These are phyloP conservation scores for Starmera quercuum DNA, from an alignment of 805 yeast species.

Conservation along the genomic window DNA sequence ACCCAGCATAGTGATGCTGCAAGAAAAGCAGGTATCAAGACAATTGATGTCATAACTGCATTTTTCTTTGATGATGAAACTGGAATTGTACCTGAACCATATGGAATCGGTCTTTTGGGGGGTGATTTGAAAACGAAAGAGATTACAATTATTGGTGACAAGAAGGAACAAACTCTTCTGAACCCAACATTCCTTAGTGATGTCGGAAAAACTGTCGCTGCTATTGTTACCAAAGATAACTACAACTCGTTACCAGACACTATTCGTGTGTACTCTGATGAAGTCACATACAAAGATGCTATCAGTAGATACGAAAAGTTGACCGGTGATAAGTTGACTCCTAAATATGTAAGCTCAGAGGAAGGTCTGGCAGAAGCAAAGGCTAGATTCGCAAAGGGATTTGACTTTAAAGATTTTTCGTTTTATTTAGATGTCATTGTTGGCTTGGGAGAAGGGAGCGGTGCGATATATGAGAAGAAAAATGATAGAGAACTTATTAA, in stretches of 20 bases:
- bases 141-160: slow-evolving; percentile 32
- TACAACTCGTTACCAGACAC: slow-evolving; percentile 34
- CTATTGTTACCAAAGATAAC: slow-evolving; percentile 28
- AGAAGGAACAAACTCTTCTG: slow-evolving; percentile 22
- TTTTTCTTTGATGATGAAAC: slow-evolving; percentile 30
- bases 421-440: slow-evolving; percentile 27
- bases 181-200: slow-evolving; percentile 32
- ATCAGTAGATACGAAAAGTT: slow-evolving; percentile 31
- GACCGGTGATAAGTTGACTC: slow-evolving; percentile 27
- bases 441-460: slow-evolving; percentile 34
- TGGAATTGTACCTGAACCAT: not conserved
- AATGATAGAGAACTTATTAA: slow-evolving; percentile 37
- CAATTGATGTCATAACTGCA: slow-evolving; percentile 34
- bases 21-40: slow-evolving; percentile 38
- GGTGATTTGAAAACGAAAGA: slow-evolving; percentile 26
- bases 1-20: slow-evolving; percentile 28
- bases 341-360: slow-evolving; percentile 23
- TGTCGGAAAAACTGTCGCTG: slow-evolving; percentile 35
- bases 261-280: slow-evolving; percentile 35
- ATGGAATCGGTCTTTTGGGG: slow-evolving; percentile 25
- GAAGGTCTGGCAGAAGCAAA: slow-evolving; percentile 25
- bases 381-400: slow-evolving; percentile 20
- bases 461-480: slow-evolving; percentile 20
- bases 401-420: slow-evolving; percentile 25
- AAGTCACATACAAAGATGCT: slow-evolving; percentile 30